Evolutionary conservation across 495 filamentous ascomycete species (phyloP), one percentile per base, ranked within the genome.

Genomic region (Aspergillus carlsbadensis): DNA sequence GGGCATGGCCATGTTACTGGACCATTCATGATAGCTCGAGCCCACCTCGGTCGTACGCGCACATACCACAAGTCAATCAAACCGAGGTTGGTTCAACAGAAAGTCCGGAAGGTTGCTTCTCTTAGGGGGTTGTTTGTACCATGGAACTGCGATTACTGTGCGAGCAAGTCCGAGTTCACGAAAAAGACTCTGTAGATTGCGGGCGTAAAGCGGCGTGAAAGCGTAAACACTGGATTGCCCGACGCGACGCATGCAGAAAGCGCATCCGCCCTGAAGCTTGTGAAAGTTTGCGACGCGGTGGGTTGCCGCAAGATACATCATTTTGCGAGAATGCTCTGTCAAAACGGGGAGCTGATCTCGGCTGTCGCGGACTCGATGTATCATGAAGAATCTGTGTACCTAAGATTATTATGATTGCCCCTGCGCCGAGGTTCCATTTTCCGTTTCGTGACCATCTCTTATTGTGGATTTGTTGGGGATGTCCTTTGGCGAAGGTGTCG

Each of bases 291-390:
- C 22, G 22, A 44, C 24, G 59, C 54, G 52, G 60, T 52, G 50
- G 47, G 57, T 64, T 57, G 54, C 61, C 61, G 58, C 57, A 35
- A 51, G 58, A 56, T 64, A 51, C 45, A 52, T 62, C 55, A 39
- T 42, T 20, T 46, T 22, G 34, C 6, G 47, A 53, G 41, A 48
- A 52, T 55, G 31, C 29, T 45, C 14, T 45, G 39, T 52, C 15
- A 26, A 15, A 46, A 26, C 10, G 6, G 20, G 26, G 45, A 10
- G 31, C 45, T 21, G 8, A 34, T 11, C n/a, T 34, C 44, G 26
- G 5, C 10, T 20, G 29, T n/a, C 1, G n/a, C 3, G 15, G 13
- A 24, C 34, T 50, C 34, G 47, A 39, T 50, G 34, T 34, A 37
- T 49, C 45, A 36, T 39, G 17, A 20, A 34, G 34, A 50, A 35